These are phyloP conservation scores for Exsudoporus frostii DNA, from an alignment of 768 basidiomycete species.

Conservation along the genomic window DNA sequence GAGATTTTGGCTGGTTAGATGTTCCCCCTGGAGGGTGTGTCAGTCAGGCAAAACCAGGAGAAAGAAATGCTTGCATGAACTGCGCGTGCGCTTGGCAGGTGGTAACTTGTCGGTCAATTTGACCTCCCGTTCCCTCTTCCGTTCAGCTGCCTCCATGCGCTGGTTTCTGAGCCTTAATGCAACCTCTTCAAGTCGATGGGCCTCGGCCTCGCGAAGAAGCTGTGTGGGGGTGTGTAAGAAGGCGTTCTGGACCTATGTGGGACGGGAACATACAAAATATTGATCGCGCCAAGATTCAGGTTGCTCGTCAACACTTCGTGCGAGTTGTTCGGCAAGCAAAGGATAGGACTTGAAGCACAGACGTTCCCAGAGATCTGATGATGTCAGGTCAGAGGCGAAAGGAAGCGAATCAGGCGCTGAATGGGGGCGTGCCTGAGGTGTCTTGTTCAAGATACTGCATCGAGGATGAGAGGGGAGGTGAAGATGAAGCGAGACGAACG, in stretches of 20 bases:
- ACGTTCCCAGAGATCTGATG: conserved; percentile 61
- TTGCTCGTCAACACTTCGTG: conserved; percentile 38
- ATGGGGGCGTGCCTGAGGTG: conserved; percentile 46
- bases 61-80: conserved; percentile 45
- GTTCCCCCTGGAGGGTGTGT: conserved; percentile 35
- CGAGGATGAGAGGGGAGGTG: conserved; percentile 13
- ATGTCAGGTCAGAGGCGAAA: conserved; percentile 3
- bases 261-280: conserved; percentile 53
- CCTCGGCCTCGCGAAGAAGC: conserved; percentile 57
- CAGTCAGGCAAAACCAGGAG: conserved; percentile 8
- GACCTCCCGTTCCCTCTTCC: conserved; percentile 73
- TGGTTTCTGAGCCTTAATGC: conserved; percentile 60
- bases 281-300: conserved; percentile 67
- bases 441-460: conserved; percentile 50
- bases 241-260: neutral
- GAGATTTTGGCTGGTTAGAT: conserved; percentile 52
- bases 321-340: conserved; percentile 48
- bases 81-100: conserved; percentile 58
- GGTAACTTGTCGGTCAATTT: conserved; percentile 71
- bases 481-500: conserved; percentile 26
- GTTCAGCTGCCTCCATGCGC: conserved; percentile 67
- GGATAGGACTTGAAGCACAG: conserved; percentile 63
- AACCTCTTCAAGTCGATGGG: conserved; percentile 60
- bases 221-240: conserved; percentile 28
- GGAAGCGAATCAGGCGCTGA: neutral